A percentile compares a stretch with the other conserved stretches of the same genome.
Conservation (phyloP, 2,329 filamentous ascomycete genomes). For the Colletotrichum sp. region DNA sequence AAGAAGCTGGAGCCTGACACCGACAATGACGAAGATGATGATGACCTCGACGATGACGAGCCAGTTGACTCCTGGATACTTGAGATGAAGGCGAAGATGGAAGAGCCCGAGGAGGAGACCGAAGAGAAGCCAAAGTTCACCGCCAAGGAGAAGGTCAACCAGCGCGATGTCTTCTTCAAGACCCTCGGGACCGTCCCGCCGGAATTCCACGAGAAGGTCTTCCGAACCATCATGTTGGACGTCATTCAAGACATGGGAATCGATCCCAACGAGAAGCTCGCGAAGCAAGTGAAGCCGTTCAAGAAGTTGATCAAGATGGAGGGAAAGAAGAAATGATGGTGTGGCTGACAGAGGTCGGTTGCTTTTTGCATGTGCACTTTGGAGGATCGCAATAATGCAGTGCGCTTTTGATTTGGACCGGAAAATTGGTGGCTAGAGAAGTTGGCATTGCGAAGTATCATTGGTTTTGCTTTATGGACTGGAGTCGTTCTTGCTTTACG, state of each 20-base stretch:
- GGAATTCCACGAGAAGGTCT: not conserved
- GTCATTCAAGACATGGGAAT: not conserved
- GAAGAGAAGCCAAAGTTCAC: not conserved
- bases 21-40: not conserved
- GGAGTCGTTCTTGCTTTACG: not conserved
- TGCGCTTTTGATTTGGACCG: not conserved
- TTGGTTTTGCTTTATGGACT: not conserved
- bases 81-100: not conserved
- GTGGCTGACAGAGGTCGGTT: not conserved
- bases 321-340: not conserved
- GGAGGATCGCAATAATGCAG: not conserved
- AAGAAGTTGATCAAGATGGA: not conserved
- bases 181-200: not conserved
- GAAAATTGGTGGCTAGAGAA: not conserved
- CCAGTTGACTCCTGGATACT: not conserved
- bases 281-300: not conserved
- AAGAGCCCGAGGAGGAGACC: not conserved
- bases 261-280: not conserved
- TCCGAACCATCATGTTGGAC: not conserved
- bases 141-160: not conserved
- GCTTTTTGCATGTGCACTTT: not conserved
- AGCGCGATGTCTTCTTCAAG: not conserved
- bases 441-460: not conserved
- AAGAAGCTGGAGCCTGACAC: not conserved
- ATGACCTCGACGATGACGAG: not conserved